These are phyloP conservation scores for Aspergillus oerlinghausenensis DNA, from an alignment of 2,329 filamentous ascomycete genomes.

Conservation along the genomic window DNA sequence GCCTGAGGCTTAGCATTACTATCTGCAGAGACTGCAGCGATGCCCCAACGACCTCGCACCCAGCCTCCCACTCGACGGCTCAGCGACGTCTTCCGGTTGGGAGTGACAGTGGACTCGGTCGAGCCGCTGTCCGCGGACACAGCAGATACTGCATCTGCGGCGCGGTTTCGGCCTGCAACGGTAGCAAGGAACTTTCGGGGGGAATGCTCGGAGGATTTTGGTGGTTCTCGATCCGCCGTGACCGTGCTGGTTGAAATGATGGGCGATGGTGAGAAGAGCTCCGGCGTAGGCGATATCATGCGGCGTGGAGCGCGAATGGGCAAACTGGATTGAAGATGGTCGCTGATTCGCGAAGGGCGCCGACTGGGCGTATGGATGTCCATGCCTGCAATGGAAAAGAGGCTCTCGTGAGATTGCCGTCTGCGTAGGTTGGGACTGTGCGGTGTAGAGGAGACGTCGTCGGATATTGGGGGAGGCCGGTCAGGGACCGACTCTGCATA, in stretches of 20 bases:
- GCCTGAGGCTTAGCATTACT: constrained; percentile 4
- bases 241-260: constrained; percentile 36
- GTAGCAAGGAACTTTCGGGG: constrained; percentile 35
- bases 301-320: constrained; percentile 41
- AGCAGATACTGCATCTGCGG: constrained; percentile 20
- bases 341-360: constrained; percentile 69
- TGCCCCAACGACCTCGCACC: constrained; percentile 61
- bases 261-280: constrained; percentile 36
- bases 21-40: constrained; percentile 38
- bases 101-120: constrained; percentile 16
- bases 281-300: constrained; percentile 41
- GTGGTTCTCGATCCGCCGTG: constrained; percentile 28
- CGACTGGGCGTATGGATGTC: constrained; percentile 81
- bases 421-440: constrained; percentile 53
- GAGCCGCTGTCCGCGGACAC: constrained; percentile 19
- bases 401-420: constrained; percentile 75
- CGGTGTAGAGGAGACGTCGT: constrained; percentile 23
- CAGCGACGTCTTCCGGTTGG: constrained; percentile 33
- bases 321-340: constrained; percentile 43
- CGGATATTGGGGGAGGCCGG: constrained; percentile 8
- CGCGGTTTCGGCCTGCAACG: constrained; percentile 20
- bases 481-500: constrained; percentile 13
- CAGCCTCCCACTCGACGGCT: constrained; percentile 59
- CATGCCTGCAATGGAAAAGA: constrained; percentile 80
- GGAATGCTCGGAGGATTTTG: constrained; percentile 20